Conservation (phyloP, 163 green algal genomes). For the Volvox carteri region DNA sequence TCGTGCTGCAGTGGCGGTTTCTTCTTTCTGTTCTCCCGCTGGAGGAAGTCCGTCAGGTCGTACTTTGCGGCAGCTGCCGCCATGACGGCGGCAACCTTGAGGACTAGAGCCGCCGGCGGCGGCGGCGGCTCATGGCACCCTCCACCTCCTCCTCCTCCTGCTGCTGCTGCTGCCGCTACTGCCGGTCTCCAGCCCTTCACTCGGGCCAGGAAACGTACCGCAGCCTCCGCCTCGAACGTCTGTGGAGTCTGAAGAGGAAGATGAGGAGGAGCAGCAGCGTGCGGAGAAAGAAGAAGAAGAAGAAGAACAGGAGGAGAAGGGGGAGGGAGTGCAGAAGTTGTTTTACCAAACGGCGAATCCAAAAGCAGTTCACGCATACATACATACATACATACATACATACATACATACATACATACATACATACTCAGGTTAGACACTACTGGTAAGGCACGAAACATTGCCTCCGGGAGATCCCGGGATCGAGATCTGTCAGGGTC, state of each 20-base stretch:
- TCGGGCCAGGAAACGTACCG: constrained; percentile 24
- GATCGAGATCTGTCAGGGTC: too few relatives aligned
- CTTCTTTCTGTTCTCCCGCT: not conserved
- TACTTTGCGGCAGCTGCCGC: constrained; percentile 4
- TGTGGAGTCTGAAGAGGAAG: not conserved
- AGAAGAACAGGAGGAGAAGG: not conserved
- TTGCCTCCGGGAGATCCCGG: too few relatives aligned
- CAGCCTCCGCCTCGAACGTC: not conserved
- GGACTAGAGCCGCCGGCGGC: not conserved
- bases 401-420: too few relatives aligned
- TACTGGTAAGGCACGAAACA: too few relatives aligned
- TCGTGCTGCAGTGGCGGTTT: not conserved
- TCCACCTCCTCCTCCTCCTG: not conserved
- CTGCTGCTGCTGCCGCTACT: not conserved
- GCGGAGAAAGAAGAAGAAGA: not conserved
- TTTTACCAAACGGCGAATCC: not conserved
- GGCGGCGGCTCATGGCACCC: not conserved
- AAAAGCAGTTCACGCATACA: too few relatives aligned
- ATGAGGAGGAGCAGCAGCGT: not conserved
- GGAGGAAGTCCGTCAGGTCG: constrained; percentile 1
- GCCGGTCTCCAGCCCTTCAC: not conserved
- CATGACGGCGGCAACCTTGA: constrained; percentile 12
- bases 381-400: too few relatives aligned
- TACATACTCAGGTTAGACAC: too few relatives aligned
- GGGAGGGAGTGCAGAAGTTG: not conserved